Evolutionary conservation across 1,139 yeast genomes (phyloP).

Genomic region (Blastobotrys elegans): DNA sequence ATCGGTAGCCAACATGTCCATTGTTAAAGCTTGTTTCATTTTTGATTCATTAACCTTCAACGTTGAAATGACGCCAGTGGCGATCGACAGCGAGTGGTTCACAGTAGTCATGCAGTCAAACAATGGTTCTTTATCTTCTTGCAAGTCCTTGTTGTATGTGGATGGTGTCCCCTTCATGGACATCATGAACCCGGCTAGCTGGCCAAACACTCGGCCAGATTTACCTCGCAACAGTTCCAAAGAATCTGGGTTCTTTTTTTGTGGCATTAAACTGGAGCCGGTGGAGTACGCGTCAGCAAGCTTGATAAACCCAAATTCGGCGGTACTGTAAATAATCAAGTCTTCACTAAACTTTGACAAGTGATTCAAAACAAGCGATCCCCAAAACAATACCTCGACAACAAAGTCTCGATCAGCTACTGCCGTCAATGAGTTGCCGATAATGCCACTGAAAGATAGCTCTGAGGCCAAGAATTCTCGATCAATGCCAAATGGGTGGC

Average conservation of each 20-base stretch:
- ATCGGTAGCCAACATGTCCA: constrained; percentile 99
- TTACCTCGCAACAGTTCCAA: constrained; percentile 93
- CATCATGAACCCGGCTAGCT: constrained; percentile 93
- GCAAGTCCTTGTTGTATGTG: constrained; percentile 96
- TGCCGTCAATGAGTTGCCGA: constrained; percentile 92
- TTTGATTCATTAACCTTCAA: constrained; percentile 61
- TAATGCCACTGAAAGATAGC: constrained; percentile 53
- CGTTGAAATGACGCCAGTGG: constrained; percentile 94
- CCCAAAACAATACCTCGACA: constrained; percentile 96
- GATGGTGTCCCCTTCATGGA: constrained; percentile 93
- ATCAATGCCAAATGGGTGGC: constrained; percentile 97
- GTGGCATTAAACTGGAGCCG: constrained; percentile 98
- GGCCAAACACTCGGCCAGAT: constrained; percentile 95
- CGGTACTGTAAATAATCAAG: constrained; percentile 90
- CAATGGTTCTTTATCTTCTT: constrained; percentile 96
- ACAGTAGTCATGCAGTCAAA: constrained; percentile 88
- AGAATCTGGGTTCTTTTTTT: constrained; percentile 96
- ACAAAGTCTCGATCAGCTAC: constrained; percentile 97
- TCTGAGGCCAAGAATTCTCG: constrained; percentile 73
- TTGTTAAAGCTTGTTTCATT: constrained; percentile 85
- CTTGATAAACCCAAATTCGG: constrained; percentile 91
- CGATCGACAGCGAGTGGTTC: constrained; percentile 87
- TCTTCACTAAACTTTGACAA: constrained; percentile 92
- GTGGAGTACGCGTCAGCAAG: constrained; percentile 97
- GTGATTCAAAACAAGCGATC: constrained; percentile 92